A percentile compares a stretch with the other conserved stretches of the same genome.
These are phyloP conservation scores for Biscutella laevigata DNA, from an alignment of 441 rosid genomes.

Conservation along the genomic window DNA sequence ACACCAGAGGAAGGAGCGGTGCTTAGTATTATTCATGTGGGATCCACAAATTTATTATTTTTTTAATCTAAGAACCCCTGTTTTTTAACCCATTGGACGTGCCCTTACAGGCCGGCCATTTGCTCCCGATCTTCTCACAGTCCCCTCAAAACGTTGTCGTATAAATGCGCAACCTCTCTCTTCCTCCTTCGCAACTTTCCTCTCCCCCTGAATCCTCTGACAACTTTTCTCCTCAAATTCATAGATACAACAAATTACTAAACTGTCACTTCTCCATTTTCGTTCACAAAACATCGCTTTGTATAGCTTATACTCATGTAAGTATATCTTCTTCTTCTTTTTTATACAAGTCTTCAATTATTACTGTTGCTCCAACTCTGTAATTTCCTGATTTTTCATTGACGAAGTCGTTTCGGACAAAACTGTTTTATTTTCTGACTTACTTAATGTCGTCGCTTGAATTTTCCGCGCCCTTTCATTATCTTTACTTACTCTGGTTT, in stretches of 20 bases:
- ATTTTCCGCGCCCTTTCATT: constrained; percentile 9
- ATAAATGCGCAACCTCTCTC: constrained; percentile 12
- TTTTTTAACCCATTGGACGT: too few species aligned
- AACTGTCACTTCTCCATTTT: constrained; percentile 26
- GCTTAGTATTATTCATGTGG: too few species aligned
- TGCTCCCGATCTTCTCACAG: too few species aligned
- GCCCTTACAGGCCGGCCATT: too few species aligned
- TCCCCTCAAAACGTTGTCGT: too few species aligned
- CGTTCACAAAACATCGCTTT: constrained; percentile 23
- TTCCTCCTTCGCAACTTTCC: constrained; percentile 9
- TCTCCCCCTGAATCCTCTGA: constrained; percentile 13
- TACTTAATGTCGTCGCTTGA: constrained; percentile 15
- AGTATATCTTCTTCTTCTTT: constrained; percentile 5
- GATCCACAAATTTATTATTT: too few species aligned
- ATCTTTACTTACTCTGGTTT: constrained; percentile 8
- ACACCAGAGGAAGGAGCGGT: too few species aligned
- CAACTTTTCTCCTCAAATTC: constrained; percentile 4
- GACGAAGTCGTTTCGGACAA: constrained; percentile 18
- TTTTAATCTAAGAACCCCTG: too few species aligned
- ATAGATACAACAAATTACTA: too few species aligned
- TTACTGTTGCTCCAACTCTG: background rate
- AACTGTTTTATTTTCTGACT: constrained; percentile 14
- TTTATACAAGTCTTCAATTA: background rate
- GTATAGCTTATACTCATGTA: constrained; percentile 25
- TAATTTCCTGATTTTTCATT: background rate